Conservation (phyloP, 1,139 yeast genomes). For the Lodderomyces jiufengensis region DNA sequence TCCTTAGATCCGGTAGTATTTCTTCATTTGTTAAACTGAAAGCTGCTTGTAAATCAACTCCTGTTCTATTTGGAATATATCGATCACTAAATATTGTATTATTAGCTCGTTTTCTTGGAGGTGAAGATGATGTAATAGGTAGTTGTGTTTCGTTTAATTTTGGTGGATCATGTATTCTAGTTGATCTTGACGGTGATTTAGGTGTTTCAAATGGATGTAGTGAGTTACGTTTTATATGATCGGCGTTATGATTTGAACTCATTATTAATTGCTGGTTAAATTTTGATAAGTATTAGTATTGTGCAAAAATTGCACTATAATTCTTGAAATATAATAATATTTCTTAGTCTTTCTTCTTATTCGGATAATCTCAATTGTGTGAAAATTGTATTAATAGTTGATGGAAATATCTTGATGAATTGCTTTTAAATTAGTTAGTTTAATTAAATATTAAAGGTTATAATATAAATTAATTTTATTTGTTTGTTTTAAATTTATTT, state of each 20-base stretch:
- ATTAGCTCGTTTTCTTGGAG: conserved; percentile 38
- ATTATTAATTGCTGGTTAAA: no score
- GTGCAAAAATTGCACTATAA: no score
- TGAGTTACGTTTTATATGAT: not conserved
- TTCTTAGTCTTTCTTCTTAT: not conserved
- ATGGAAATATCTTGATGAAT: no score
- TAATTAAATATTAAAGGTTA: no score
- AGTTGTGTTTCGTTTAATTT: conserved; percentile 21
- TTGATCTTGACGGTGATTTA: conserved; percentile 39
- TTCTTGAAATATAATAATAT: no score
- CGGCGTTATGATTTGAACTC: no score
- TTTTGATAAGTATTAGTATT: no score
- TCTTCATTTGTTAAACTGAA: conserved; percentile 59
- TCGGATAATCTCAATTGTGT: no score
- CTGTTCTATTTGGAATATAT: conserved; percentile 81
- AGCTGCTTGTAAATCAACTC: conserved; percentile 86
- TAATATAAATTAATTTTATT: no score
- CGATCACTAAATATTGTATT: conserved; percentile 68
- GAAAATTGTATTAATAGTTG: no score
- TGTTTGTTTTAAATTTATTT: no score
- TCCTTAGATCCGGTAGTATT: conserved; percentile 35
- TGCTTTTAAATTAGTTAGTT: no score
- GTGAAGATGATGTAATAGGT: conserved; percentile 32
- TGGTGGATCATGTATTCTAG: conserved; percentile 34
- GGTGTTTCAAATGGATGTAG: conserved; percentile 31